phyloP scores from a whole-genome alignment of 1,139 yeast genomes.

The Blastobotrys illinoisensis region DNA sequence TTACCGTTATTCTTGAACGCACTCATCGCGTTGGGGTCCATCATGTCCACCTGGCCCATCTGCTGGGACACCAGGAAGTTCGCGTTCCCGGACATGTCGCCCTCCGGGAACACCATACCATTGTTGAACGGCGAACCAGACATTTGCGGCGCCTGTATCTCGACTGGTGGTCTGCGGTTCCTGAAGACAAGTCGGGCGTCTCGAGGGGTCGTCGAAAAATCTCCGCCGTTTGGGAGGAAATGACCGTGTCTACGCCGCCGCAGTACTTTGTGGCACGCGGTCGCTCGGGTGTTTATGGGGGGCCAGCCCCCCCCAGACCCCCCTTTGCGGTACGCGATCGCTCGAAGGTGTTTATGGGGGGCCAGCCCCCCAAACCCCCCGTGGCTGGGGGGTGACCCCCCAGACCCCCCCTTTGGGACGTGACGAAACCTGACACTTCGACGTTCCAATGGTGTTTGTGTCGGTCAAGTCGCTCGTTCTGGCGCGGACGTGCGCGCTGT shows the following conservation, averaged over 20 bases:
- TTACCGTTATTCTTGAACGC: background rate
- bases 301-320: no score
- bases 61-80: background rate
- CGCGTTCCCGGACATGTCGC: background rate
- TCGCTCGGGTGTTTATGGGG: no score
- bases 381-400: no score
- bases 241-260: background rate
- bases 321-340: no score
- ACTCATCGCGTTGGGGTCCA: background rate
- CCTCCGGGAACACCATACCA: background rate
- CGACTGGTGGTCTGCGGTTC: background rate
- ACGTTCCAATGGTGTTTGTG: conserved; percentile 23
- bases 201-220: background rate
- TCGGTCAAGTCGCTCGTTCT: conserved; percentile 26
- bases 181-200: background rate
- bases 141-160: background rate
- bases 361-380: no score
- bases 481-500: conserved; percentile 40
- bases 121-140: background rate
- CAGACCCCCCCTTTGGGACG: no score
- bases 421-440: no score
- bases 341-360: no score
- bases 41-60: background rate
- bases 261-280: no score
- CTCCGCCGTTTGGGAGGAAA: background rate